Evolutionary conservation across 164 flowering plant species (phyloP).

Genomic region (Kalanchoe fedtschenkoi): DNA sequence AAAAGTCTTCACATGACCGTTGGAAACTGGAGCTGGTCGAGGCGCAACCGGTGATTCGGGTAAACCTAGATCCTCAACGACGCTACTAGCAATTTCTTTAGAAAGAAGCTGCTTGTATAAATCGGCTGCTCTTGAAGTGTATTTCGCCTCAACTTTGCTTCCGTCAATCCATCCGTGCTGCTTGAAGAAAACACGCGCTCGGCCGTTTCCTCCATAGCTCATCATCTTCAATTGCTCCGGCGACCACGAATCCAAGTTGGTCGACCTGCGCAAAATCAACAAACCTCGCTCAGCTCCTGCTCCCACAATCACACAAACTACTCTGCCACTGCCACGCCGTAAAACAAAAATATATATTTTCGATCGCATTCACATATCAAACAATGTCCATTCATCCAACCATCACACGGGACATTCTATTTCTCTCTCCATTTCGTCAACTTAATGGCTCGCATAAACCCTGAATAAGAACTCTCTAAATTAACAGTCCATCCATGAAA

Average conservation of each 20-base stretch:
- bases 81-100: constrained; percentile 89
- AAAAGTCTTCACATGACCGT: constrained; percentile 46
- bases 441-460: too few relatives aligned
- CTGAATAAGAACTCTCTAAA: too few relatives aligned
- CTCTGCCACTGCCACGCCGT: too few relatives aligned
- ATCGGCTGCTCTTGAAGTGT: constrained; percentile 98
- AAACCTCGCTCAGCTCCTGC: too few relatives aligned
- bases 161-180: constrained; percentile 99
- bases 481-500: too few relatives aligned
- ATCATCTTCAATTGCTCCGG: constrained; percentile 36
- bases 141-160: constrained; percentile 94
- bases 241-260: neutral
- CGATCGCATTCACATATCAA: too few relatives aligned
- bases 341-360: too few relatives aligned
- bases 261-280: neutral
- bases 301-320: too few relatives aligned
- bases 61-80: constrained; percentile 45
- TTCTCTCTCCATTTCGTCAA: too few relatives aligned
- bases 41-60: constrained; percentile 74
- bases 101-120: constrained; percentile 76
- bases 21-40: constrained; percentile 31
- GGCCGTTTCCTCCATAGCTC: constrained; percentile 86
- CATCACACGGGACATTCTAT: too few relatives aligned
- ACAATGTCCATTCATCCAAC: too few relatives aligned
- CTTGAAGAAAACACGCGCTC: constrained; percentile 90